Evolutionary conservation across 1,284 basidiomycete genomes (phyloP).

Genomic region (Cutaneotrichosporon curvatum): DNA sequence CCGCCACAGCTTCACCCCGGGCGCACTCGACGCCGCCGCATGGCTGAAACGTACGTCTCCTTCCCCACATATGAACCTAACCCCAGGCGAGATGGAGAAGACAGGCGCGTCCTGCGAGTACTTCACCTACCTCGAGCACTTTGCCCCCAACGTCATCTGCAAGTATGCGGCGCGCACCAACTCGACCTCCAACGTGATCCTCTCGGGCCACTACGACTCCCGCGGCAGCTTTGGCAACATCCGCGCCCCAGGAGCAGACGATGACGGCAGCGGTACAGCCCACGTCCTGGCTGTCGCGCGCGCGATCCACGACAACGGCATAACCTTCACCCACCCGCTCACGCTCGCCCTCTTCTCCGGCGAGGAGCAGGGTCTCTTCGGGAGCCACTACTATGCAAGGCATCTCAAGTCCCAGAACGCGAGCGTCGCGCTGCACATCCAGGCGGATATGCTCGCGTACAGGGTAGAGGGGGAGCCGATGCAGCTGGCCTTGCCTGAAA

Average conservation of each 20-base stretch:
- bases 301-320: conserved; percentile 56
- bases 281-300: conserved; percentile 69
- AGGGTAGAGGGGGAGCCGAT: conserved; percentile 61
- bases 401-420: conserved; percentile 47
- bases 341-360: conserved; percentile 48
- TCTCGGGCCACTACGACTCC: conserved; percentile 78
- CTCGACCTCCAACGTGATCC: conserved; percentile 49
- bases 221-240: conserved; percentile 72
- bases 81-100: conserved; percentile 53
- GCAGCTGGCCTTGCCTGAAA: conserved; percentile 64
- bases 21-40: conserved; percentile 60
- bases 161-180: conserved; percentile 46
- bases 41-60: conserved; percentile 64
- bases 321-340: conserved; percentile 49
- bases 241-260: conserved; percentile 66
- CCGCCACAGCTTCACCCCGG: conserved; percentile 68
- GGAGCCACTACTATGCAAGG: conserved; percentile 44
- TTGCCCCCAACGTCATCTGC: conserved; percentile 77
- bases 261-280: conserved; percentile 59
- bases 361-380: conserved; percentile 50
- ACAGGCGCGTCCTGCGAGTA: conserved; percentile 67
- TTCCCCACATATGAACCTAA: too few relatives aligned
- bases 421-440: conserved; percentile 71
- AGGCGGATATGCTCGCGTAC: conserved; percentile 83
- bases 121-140: conserved; percentile 59